These are phyloP conservation scores for Tetradesmus obliquus DNA, from an alignment of 139 green algal species.

Conservation along the genomic window DNA sequence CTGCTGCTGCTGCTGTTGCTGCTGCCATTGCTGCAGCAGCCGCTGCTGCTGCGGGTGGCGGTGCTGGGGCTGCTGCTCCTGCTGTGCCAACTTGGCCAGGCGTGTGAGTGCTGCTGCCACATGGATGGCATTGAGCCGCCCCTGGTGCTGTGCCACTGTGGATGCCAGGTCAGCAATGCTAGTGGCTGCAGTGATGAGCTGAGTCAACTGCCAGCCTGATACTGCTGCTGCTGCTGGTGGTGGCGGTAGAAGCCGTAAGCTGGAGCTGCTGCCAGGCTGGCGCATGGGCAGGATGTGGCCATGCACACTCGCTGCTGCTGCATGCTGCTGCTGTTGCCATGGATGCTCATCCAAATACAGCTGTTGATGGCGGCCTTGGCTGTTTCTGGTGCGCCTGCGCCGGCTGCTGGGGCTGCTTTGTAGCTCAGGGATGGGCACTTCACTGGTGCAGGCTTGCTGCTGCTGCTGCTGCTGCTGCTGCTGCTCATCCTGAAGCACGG, in stretches of 20 bases:
- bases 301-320: neutral
- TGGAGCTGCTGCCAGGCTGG: neutral
- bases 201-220: neutral
- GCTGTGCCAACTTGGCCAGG: neutral
- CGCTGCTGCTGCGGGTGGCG: neutral
- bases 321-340: neutral
- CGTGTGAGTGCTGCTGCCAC: slow-evolving; percentile 1
- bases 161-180: neutral
- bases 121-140: neutral
- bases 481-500: neutral
- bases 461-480: neutral
- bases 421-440: neutral
- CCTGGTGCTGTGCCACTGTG: neutral
- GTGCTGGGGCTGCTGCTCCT: neutral
- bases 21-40: neutral
- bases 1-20: neutral
- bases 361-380: neutral
- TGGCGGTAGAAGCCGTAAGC: neutral
- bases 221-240: neutral
- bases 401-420: neutral
- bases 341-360: neutral
- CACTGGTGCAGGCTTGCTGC: neutral
- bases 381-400: neutral
- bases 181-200: neutral
- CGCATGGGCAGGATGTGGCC: neutral